Percentiles rank a stretch among this genome's conserved stretches.
These are phyloP conservation scores for Apiotrichum mycotoxinovorans DNA, from an alignment of 1,284 basidiomycete genomes.

Conservation along the genomic window DNA sequence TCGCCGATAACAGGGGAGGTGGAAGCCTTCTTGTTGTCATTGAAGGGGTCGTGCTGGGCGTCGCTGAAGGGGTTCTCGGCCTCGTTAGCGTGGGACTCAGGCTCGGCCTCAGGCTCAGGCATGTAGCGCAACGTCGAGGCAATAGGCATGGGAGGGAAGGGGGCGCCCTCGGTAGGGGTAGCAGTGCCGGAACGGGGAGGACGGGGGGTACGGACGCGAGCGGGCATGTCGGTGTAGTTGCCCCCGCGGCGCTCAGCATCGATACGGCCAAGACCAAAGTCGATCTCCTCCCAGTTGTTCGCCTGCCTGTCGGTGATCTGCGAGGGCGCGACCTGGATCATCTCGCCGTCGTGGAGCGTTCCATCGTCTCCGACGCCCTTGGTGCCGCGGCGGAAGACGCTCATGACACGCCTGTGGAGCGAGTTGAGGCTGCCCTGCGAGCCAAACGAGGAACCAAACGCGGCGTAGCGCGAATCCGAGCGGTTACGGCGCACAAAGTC, in stretches of 20 bases:
- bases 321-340: slow-evolving; percentile 22
- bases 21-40: not conserved
- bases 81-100: not conserved
- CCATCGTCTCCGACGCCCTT: slow-evolving; percentile 23
- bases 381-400: slow-evolving; percentile 23
- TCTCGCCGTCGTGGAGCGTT: slow-evolving; percentile 23
- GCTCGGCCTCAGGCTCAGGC: slow-evolving; percentile 12
- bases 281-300: slow-evolving; percentile 50
- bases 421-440: slow-evolving; percentile 23
- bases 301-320: slow-evolving; percentile 27
- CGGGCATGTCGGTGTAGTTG: slow-evolving; percentile 21
- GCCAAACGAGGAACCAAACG: slow-evolving; percentile 35
- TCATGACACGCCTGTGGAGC: slow-evolving; percentile 17
- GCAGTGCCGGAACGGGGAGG: slow-evolving; percentile 2
- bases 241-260: slow-evolving; percentile 34
- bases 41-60: not conserved
- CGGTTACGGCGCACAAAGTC: slow-evolving; percentile 25
- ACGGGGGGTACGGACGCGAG: slow-evolving; percentile 3
- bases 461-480: slow-evolving; percentile 16
- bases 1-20: slow-evolving; percentile 6
- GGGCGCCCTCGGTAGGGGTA: slow-evolving; percentile 1
- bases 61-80: not conserved
- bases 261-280: slow-evolving; percentile 48
- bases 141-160: slow-evolving; percentile 23
- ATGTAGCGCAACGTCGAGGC: slow-evolving; percentile 23